These are phyloP conservation scores for Mycena capillaripes DNA, from an alignment of 768 basidiomycete genomes.

Conservation along the genomic window DNA sequence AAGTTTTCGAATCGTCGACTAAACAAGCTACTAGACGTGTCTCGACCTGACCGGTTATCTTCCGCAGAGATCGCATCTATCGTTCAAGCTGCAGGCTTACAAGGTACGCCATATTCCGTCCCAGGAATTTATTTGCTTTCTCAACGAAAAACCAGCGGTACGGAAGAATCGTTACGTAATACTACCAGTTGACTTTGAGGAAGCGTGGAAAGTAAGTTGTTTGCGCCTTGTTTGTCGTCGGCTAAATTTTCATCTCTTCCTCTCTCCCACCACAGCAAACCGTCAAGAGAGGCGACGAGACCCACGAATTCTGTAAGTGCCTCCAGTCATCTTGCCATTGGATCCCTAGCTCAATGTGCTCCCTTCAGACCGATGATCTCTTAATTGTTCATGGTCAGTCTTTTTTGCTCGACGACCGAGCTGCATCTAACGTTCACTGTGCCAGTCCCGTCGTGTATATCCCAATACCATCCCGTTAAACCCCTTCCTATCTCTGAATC, in stretches of 20 bases:
- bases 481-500: constrained; percentile 37
- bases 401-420: constrained; percentile 28
- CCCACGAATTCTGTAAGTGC: constrained; percentile 93
- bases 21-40: constrained; percentile 77
- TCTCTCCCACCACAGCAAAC: constrained; percentile 78
- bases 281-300: constrained; percentile 96
- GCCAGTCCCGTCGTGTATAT: constrained; percentile 18
- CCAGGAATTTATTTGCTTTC: background rate
- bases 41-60: constrained; percentile 94
- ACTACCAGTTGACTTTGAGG: constrained; percentile 97
- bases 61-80: constrained; percentile 97
- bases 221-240: constrained; percentile 63
- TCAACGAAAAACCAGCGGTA: constrained; percentile 71
- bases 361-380: constrained; percentile 48
- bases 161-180: constrained; percentile 99
- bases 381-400: constrained; percentile 40
- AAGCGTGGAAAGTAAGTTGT: constrained; percentile 97
- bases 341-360: constrained; percentile 27
- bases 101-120: constrained; percentile 68
- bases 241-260: constrained; percentile 50
- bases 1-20: constrained; percentile 7
- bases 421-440: background rate
- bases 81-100: constrained; percentile 96
- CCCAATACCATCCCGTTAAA: constrained; percentile 12
- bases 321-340: constrained; percentile 37